These are phyloP conservation scores for Colletotrichum scovillei DNA, from an alignment of 2,329 filamentous ascomycete species.

Conservation along the genomic window DNA sequence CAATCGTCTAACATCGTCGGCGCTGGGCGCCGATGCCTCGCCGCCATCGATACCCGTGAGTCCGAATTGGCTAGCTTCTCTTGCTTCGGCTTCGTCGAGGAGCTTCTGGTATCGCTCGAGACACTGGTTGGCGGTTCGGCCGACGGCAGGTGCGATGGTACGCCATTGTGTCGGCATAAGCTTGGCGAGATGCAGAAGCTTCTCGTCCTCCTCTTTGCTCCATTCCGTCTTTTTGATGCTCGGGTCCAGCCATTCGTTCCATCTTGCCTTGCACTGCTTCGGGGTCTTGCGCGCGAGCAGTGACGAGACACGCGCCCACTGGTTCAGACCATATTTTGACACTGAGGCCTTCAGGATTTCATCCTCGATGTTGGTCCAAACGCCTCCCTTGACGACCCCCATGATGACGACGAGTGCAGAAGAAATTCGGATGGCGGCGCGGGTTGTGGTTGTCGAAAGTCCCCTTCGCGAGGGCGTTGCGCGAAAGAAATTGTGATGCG, in stretches of 20 bases:
- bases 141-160: constrained; percentile 96
- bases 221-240: constrained; percentile 99
- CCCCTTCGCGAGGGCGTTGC: constrained; percentile 27
- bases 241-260: constrained; percentile 98
- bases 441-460: constrained; percentile 5
- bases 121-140: constrained; percentile 95
- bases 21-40: constrained; percentile 87
- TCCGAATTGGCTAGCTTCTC: constrained; percentile 85
- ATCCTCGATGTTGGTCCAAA: constrained; percentile 85
- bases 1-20: constrained; percentile 89
- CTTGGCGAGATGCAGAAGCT: constrained; percentile 94
- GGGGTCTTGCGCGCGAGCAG: constrained; percentile 96
- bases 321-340: constrained; percentile 94
- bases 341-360: constrained; percentile 97
- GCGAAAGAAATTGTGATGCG: not conserved
- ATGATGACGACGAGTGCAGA: constrained; percentile 53
- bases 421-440: not conserved
- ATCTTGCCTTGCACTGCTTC: constrained; percentile 99
- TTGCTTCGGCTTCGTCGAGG: constrained; percentile 92
- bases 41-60: constrained; percentile 87
- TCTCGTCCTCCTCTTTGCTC: constrained; percentile 99
- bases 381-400: constrained; percentile 80
- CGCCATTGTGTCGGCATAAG: constrained; percentile 99
- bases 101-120: constrained; percentile 97
- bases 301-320: constrained; percentile 98